Conservation (phyloP, 208 protist genomes). For the Crithidia thermophila region DNA sequence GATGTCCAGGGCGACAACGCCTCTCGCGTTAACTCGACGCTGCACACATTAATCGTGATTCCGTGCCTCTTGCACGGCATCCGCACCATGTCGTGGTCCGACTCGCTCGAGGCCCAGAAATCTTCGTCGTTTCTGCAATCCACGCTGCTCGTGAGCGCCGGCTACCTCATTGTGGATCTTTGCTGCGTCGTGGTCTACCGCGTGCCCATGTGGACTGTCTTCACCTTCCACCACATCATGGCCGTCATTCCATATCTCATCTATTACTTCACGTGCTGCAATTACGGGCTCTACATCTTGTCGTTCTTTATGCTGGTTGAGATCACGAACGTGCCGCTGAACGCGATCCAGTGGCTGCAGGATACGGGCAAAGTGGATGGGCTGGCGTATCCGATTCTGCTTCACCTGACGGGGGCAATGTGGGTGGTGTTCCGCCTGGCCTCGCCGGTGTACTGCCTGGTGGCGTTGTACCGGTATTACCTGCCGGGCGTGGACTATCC, state of each 20-base stretch:
- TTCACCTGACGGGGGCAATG: conserved; percentile 35
- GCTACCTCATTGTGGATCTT: conserved; percentile 51
- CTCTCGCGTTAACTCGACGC: conserved; percentile 43
- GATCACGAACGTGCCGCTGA: conserved; percentile 48
- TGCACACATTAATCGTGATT: conserved; percentile 44
- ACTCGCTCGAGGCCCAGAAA: conserved; percentile 31
- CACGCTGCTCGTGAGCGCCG: conserved; percentile 36
- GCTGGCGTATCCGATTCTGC: conserved; percentile 19
- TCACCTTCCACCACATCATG: conserved; percentile 43
- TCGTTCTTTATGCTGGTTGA: conserved; percentile 56
- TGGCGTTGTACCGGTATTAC: conserved; percentile 32
- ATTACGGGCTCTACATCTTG: conserved; percentile 47
- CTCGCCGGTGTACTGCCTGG: conserved; percentile 35
- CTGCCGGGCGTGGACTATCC: conserved; percentile 22
- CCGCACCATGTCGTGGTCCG: conserved; percentile 39
- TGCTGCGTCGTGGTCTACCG: conserved; percentile 36
- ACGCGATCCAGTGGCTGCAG: conserved; percentile 41
- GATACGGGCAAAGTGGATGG: conserved; percentile 26
- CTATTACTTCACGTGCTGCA: conserved; percentile 46
- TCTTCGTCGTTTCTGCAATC: conserved; percentile 38
- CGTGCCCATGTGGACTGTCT: conserved; percentile 40
- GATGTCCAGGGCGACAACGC: conserved; percentile 39
- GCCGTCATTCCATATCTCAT: conserved; percentile 50
- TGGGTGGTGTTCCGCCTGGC: conserved; percentile 58
- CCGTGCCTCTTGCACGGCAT: conserved; percentile 44